Base-by-base conservation (phyloP, 768 basidiomycete genomes). In the Boletus rufocinnamomeus region DNA sequence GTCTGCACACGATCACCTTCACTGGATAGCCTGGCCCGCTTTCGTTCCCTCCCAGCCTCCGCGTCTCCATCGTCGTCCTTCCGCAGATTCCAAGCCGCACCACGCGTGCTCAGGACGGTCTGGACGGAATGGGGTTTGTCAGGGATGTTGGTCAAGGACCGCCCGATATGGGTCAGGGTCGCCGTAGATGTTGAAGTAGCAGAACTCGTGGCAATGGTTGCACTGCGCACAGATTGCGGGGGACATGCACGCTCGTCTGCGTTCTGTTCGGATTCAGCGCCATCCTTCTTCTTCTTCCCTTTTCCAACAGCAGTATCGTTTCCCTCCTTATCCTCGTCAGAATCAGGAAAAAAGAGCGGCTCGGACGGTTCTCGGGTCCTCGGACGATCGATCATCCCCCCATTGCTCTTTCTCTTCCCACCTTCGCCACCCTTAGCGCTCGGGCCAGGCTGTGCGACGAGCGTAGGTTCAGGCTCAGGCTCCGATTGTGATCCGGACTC, bases 61-160 rank as follows among this genome's bases (percentile, higher is more conserved):
- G 62, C 59, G 35, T 57, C 54, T 21, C 54, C 54, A n/a, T 52
- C 59, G 9, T 38, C 50, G n/a, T 63, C 50, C 16, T 50, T 64
- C 27, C 68, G 65, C 19, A 77, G 60, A 56, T 76, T 78, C 82
- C 86, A 89, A 2, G 73, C 66, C 3, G 86, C 82, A 6, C 74
- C 70, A 5, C 76, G 72, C 0, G 88, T 88, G 63, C 76, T 79
- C 35, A 87, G 67, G 5, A 83, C 77, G 57, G 79, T 75, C 63
- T 82, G 77, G 4, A 61, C 62, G 1, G 66, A 63, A 35, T 58
- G 63, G 3, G 72, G 68, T 23, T 72, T 73, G 1, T 59, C 62
- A 19, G 28, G 4, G 7, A 40, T 13, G n/a, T 9, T 28, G 0
- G 55, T 50, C 5, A 51, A 50, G 10, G 62, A 25, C 43, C n/a